A percentile compares a stretch with the other conserved stretches of the same genome.
phyloP scores from a whole-genome alignment of 1,284 basidiomycete species.

The Filobasidium uniguttulatum region DNA sequence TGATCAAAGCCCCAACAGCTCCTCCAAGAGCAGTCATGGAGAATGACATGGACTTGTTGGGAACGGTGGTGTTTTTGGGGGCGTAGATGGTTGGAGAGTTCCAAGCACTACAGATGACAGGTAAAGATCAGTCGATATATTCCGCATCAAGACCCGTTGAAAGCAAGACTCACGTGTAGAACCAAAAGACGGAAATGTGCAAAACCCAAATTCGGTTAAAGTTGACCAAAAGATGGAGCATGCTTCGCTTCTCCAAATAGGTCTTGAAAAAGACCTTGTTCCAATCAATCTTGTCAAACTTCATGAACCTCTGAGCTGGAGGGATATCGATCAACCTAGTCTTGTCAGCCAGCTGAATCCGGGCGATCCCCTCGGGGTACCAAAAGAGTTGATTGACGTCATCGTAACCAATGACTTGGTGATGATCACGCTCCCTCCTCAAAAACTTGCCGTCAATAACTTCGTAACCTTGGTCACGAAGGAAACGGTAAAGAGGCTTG shows the following conservation, averaged over 20 bases:
- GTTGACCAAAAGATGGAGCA: conserved; percentile 87
- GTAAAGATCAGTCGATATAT: background rate
- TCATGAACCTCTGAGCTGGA: conserved; percentile 82
- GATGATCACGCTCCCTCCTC: conserved; percentile 81
- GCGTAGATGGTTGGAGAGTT: conserved; percentile 80
- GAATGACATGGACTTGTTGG: conserved; percentile 64
- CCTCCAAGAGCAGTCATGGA: conserved; percentile 80
- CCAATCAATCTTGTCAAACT: conserved; percentile 90
- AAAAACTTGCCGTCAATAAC: conserved; percentile 92
- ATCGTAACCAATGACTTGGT: conserved; percentile 94
- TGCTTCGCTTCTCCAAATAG: conserved; percentile 86
- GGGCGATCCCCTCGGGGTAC: conserved; percentile 97
- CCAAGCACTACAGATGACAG: conserved; percentile 43
- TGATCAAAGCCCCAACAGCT: conserved; percentile 76
- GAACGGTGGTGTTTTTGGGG: conserved; percentile 42
- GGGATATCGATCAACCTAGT: conserved; percentile 78
- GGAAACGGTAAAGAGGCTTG: conserved; percentile 93
- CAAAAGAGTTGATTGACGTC: conserved; percentile 99
- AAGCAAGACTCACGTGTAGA: conserved; percentile 49
- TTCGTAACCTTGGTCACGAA: conserved; percentile 96
- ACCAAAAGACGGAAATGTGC: conserved; percentile 83
- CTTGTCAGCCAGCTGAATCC: conserved; percentile 81
- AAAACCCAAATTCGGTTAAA: conserved; percentile 97
- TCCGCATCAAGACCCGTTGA: background rate
- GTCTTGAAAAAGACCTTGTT: conserved; percentile 91